Conservation (phyloP, 768 basidiomycete genomes). For the Hygrocybe punicea region DNA sequence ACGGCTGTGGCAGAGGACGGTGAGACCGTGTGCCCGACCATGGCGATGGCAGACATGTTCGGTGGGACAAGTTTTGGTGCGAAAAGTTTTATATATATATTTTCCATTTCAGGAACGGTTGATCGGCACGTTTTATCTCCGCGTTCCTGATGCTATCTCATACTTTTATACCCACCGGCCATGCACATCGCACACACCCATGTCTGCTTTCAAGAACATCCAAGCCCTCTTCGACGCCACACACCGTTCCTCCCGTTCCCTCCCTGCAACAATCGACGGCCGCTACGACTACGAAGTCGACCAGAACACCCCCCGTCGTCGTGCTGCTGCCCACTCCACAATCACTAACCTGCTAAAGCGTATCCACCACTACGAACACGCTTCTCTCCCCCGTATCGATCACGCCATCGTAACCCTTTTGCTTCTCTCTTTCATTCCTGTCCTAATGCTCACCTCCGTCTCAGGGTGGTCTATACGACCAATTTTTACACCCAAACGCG, state of each 20-base stretch:
- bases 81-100: too few relatives aligned
- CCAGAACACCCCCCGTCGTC: constrained; percentile 24
- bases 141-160: background rate
- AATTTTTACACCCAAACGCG: constrained; percentile 30
- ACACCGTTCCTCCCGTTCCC: constrained; percentile 36
- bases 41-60: background rate
- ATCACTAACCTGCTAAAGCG: background rate
- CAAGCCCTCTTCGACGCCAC: constrained; percentile 29
- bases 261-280: constrained; percentile 43
- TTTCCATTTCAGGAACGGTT: too few relatives aligned
- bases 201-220: constrained; percentile 21
- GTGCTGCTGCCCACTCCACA: background rate
- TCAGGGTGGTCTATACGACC: constrained; percentile 32
- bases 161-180: background rate
- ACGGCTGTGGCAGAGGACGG: background rate
- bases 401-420: background rate
- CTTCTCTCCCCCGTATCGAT: too few relatives aligned
- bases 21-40: background rate
- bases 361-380: background rate
- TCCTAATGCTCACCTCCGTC: background rate
- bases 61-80: too few relatives aligned
- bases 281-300: constrained; percentile 44
- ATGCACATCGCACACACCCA: background rate
- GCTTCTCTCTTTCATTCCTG: background rate
- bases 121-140: too few relatives aligned